phyloP scores from a whole-genome alignment of 2,329 filamentous ascomycete species.

The Fusarium neocosmosporiellum region DNA sequence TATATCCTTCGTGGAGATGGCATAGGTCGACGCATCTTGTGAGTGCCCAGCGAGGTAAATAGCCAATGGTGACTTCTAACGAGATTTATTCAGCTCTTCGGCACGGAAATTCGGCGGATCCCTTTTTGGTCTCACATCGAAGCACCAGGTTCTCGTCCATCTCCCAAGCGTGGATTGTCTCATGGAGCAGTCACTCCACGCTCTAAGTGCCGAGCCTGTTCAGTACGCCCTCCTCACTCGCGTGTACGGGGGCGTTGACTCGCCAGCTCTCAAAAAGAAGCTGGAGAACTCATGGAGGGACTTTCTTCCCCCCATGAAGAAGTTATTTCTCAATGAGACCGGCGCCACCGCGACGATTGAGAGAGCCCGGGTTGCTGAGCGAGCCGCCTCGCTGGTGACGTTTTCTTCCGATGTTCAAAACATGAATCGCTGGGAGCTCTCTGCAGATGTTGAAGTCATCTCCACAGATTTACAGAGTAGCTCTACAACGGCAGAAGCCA shows the following conservation, averaged over 20 bases:
- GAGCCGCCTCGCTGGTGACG: slow-evolving; percentile 22
- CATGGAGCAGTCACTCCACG: slow-evolving; percentile 24
- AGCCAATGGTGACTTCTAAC: not conserved
- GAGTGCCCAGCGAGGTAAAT: not conserved
- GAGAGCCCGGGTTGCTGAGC: slow-evolving; percentile 18
- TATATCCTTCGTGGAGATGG: slow-evolving; percentile 26
- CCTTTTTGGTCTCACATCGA: slow-evolving; percentile 33
- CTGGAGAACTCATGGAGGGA: not conserved
- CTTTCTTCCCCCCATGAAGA: slow-evolving; percentile 24
- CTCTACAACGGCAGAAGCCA: slow-evolving; percentile 5
- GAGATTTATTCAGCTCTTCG: not conserved
- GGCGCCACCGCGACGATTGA: slow-evolving; percentile 32
- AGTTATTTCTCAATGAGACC: slow-evolving; percentile 34
- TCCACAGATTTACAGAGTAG: not conserved
- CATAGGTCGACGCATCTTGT: slow-evolving; percentile 25
- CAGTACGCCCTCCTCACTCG: slow-evolving; percentile 18
- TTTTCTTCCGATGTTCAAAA: slow-evolving; percentile 16
- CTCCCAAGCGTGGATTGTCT: slow-evolving; percentile 29
- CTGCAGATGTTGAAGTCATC: slow-evolving; percentile 14
- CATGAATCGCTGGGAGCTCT: slow-evolving; percentile 34
- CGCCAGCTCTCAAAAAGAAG: not conserved
- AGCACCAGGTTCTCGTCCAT: slow-evolving; percentile 29
- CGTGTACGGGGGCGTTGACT: slow-evolving; percentile 13
- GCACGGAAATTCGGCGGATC: slow-evolving; percentile 28
- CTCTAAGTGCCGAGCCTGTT: slow-evolving; percentile 11